A percentile compares a stretch with the other conserved stretches of the same genome.
Evolutionary conservation across 2,329 filamentous ascomycete species (phyloP).

Genomic region (Phyllosticta capitalensis): DNA sequence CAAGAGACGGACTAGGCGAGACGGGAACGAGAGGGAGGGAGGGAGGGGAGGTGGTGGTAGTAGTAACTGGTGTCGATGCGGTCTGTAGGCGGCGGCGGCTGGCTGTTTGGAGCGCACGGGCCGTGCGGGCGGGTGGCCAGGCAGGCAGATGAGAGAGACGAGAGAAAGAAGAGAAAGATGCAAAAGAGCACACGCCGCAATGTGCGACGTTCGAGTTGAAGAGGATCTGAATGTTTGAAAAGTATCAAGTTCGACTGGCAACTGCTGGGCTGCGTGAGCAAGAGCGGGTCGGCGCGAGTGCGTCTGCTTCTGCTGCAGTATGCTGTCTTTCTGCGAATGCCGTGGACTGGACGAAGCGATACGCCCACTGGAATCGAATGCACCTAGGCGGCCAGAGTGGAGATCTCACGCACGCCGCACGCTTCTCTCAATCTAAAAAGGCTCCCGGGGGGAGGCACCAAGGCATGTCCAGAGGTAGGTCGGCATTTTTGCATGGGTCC

Average conservation of each 20-base stretch:
- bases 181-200: constrained; percentile 10
- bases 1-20: neutral
- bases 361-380: neutral
- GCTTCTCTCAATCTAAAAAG: constrained; percentile 8
- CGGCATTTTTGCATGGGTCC: neutral
- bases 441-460: neutral
- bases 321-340: constrained; percentile 7
- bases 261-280: neutral
- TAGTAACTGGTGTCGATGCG: no score
- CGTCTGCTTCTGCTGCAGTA: constrained; percentile 1
- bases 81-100: neutral
- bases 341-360: neutral
- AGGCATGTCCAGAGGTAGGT: no score
- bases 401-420: constrained; percentile 10
- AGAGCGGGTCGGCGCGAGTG: constrained; percentile 11
- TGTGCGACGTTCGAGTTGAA: constrained; percentile 1
- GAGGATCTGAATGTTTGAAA: neutral
- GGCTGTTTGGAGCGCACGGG: neutral
- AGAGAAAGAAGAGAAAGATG: neutral
- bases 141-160: neutral
- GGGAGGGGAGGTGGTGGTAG: neutral
- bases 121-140: constrained; percentile 8
- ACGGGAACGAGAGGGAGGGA: neutral
- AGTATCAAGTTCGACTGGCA: neutral
- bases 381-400: constrained; percentile 7